Evolutionary conservation across 768 basidiomycete species (phyloP), one percentile per base, ranked within the genome.

Genomic region (Rhodotorula graminis): DNA sequence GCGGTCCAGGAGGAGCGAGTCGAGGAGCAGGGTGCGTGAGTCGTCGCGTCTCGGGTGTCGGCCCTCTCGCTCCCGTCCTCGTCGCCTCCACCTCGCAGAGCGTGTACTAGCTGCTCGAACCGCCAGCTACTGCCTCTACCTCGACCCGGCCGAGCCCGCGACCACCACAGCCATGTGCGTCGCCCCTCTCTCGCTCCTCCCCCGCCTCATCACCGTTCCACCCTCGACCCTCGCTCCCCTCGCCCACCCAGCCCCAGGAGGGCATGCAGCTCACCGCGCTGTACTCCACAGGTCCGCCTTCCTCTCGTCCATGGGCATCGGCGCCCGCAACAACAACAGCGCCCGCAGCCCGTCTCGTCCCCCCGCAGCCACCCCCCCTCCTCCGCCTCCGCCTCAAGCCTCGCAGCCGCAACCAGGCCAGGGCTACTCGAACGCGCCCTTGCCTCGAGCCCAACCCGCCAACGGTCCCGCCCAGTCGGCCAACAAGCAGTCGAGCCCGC

Each of bases 401-500:
- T 37, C 37, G 37, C 44, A n/a, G 11, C 56, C 10, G 0, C 66
- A 53, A 29, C 66, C 59, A 2, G 59, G 59, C 1, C 19, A 14
- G 6, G 66, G 59, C 1, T 61, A 72, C 47, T 65, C 58, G 49
- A 69, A 65, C 55, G 71, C 71, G 31, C 71, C 71, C 9, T 47
- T 72, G 49, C 71, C 71, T 6, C 57, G 71, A 0, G 67, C 60
- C 0, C 12, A 10, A 16, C 50, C 21, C 29, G 59, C 46, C 37
- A 60, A 46, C 59, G 59, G 42, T 0, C 6, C 21, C 19, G 44
- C 67, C 40, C 65, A 67, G 9, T 44, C 27, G 29, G 74, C 70
- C 14, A 70, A 75, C 59, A 65, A 67, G 50, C 55, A 67, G 49
- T 53, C 61, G 16, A 91, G 90, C 75, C 89, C 91, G 2, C 83